Conservation (phyloP, 495 filamentous ascomycete genomes). For the Chaetomidium leptoderma region DNA sequence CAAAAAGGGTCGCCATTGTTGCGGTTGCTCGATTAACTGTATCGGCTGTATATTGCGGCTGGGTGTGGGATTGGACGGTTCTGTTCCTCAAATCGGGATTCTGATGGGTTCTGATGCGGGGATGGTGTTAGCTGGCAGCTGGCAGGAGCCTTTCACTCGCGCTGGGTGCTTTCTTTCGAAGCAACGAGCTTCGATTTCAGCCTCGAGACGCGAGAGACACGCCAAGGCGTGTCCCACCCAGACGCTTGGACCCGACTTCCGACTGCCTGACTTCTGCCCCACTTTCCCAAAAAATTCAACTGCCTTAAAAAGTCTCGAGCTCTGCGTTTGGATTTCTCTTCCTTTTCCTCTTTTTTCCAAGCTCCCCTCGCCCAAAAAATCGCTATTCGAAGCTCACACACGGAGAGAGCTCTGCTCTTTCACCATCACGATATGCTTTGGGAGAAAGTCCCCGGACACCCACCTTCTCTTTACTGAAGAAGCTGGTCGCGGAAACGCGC, state of each 20-base stretch:
- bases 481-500: slow-evolving; percentile 80
- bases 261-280: not conserved
- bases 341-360: slow-evolving; percentile 46
- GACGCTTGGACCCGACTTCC: slow-evolving; percentile 13
- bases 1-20: slow-evolving; percentile 67
- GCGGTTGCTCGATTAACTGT: not conserved
- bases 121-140: not conserved
- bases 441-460: slow-evolving; percentile 99
- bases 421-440: slow-evolving; percentile 59
- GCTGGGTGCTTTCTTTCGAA: not conserved
- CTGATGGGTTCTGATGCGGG: not conserved
- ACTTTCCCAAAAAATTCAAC: slow-evolving; percentile 13
- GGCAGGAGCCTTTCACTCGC: not conserved
- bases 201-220: slow-evolving; percentile 4
- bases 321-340: slow-evolving; percentile 20
- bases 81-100: not conserved
- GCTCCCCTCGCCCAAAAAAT: slow-evolving; percentile 97
- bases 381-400: slow-evolving; percentile 98
- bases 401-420: slow-evolving; percentile 59
- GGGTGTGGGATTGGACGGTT: not conserved
- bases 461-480: slow-evolving; percentile 41
- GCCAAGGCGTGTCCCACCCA: not conserved
- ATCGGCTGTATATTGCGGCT: not conserved
- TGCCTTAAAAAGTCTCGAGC: slow-evolving; percentile 22
- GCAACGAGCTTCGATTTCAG: not conserved